A percentile compares a stretch with the other conserved stretches of the same genome.
phyloP scores from a whole-genome alignment of 140 eudicot genomes.

The Senecio squalidus region DNA sequence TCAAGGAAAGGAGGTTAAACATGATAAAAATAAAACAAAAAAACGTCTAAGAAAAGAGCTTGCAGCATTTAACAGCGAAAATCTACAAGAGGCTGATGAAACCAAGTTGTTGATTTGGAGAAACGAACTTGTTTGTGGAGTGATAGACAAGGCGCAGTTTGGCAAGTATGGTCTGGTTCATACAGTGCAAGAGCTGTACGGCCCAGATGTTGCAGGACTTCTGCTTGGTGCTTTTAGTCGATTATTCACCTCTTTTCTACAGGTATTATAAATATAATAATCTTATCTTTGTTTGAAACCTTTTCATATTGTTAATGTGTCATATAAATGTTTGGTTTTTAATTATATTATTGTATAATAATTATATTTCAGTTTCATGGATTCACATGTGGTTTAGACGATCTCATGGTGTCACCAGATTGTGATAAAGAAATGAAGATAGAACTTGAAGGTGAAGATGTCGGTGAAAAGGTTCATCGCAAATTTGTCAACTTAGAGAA shows the following conservation, averaged over 20 bases:
- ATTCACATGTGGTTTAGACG: conserved; percentile 93
- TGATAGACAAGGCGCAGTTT: conserved; percentile 98
- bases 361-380: conserved; percentile 65
- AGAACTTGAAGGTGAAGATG: conserved; percentile 84
- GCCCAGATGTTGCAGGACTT: conserved; percentile 70
- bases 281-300: neutral
- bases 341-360: neutral
- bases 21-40: conserved; percentile 20
- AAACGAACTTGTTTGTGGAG: conserved; percentile 92
- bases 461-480: conserved; percentile 89
- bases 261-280: conserved; percentile 34
- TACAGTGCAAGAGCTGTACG: conserved; percentile 91
- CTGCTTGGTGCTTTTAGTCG: conserved; percentile 90
- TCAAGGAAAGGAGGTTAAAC: conserved; percentile 28
- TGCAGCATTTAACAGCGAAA: conserved; percentile 41
- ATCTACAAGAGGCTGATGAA: conserved; percentile 47
- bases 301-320: neutral
- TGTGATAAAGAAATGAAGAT: conserved; percentile 58
- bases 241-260: conserved; percentile 64
- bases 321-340: neutral
- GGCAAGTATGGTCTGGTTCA: conserved; percentile 96
- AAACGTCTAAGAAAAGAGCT: conserved; percentile 22
- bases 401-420: conserved; percentile 69
- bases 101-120: conserved; percentile 63
- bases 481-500: conserved; percentile 66